Evolutionary conservation across 257 asterid genomes (phyloP).

Genomic region (Nicotiana paniculata): DNA sequence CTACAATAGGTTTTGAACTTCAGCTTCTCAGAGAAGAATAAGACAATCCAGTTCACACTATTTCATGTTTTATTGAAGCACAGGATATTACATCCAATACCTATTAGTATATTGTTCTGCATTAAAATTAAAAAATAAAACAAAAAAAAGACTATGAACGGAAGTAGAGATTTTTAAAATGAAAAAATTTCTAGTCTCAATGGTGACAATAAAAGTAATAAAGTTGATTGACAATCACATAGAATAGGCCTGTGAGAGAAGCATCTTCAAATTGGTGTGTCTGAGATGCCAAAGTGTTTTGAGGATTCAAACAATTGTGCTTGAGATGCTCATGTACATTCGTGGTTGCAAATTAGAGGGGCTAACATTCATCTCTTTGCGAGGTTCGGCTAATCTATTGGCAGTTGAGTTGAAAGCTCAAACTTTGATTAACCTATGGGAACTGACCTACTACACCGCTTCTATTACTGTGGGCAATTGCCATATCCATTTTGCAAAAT

Average conservation of each 20-base stretch:
- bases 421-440: not conserved
- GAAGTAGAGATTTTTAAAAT: not conserved
- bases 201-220: not conserved
- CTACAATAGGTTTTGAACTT: not conserved
- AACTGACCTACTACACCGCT: not conserved
- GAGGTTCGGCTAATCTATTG: not conserved
- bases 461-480: not conserved
- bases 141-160: not conserved
- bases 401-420: not conserved
- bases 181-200: not conserved
- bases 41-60: not conserved
- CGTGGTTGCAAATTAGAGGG: not conserved
- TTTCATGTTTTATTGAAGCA: not conserved
- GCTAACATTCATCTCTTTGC: not conserved
- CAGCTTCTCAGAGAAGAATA: not conserved
- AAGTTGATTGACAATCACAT: not conserved
- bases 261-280: not conserved
- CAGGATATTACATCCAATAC: not conserved
- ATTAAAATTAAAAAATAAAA: not conserved
- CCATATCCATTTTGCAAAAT: not conserved
- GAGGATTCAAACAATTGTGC: not conserved
- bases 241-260: not conserved
- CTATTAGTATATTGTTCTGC: not conserved
- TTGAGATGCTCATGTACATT: not conserved
- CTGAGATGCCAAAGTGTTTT: not conserved